These are phyloP conservation scores for Aspergillus candidus DNA, from an alignment of 2,329 filamentous ascomycete genomes.

Conservation along the genomic window DNA sequence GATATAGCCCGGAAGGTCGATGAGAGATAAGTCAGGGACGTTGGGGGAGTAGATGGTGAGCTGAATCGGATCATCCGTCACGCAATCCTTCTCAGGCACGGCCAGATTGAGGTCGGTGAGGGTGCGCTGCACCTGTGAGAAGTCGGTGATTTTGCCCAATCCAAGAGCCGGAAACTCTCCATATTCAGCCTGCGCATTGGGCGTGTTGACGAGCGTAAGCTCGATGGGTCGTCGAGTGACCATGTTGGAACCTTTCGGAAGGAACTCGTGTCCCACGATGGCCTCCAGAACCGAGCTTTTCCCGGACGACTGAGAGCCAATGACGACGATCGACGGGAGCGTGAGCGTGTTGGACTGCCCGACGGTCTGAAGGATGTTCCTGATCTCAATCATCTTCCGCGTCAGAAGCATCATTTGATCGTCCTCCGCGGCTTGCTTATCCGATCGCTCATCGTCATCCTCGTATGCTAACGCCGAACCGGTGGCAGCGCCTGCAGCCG, in stretches of 20 bases:
- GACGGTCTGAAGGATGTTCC: slow-evolving; percentile 82
- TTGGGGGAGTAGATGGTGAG: slow-evolving; percentile 92
- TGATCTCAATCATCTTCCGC: slow-evolving; percentile 99
- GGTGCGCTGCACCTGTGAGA: slow-evolving; percentile 74
- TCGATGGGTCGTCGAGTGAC: slow-evolving; percentile 94
- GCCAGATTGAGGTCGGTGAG: slow-evolving; percentile 92
- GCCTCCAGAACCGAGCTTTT: slow-evolving; percentile 97
- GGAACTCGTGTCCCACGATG: slow-evolving; percentile 94
- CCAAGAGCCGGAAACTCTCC: slow-evolving; percentile 93
- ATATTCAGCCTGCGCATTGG: slow-evolving; percentile 78
- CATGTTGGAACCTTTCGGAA: slow-evolving; percentile 98
- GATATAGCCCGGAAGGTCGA: slow-evolving; percentile 95
- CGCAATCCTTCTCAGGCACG: slow-evolving; percentile 83
- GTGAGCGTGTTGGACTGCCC: slow-evolving; percentile 86
- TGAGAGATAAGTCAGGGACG: slow-evolving; percentile 89
- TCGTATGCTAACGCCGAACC: slow-evolving; percentile 76
- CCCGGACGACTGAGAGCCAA: slow-evolving; percentile 94
- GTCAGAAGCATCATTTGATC: slow-evolving; percentile 99
- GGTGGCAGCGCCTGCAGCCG: slow-evolving; percentile 62
- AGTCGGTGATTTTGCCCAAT: slow-evolving; percentile 84
- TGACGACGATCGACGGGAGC: slow-evolving; percentile 96
- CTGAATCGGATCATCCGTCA: slow-evolving; percentile 94
- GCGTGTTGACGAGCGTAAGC: slow-evolving; percentile 91
- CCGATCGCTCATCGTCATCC: slow-evolving; percentile 54
- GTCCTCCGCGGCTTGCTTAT: slow-evolving; percentile 67